Percentiles rank a stretch among this genome's conserved stretches.
Evolutionary conservation across 257 asterid species (phyloP).

Genomic region (Penstemon barbatus): DNA sequence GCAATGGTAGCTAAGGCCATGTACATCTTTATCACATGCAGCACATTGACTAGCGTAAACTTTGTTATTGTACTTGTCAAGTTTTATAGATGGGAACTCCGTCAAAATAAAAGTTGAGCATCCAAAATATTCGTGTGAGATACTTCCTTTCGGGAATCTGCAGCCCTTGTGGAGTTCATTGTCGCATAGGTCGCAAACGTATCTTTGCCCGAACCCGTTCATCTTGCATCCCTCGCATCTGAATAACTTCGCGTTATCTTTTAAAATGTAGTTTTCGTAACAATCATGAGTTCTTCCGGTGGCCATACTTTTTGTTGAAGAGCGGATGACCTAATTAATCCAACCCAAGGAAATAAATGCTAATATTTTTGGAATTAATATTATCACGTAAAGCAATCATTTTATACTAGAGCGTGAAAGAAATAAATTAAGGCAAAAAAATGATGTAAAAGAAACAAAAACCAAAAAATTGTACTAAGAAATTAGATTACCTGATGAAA

Average conservation of each 20-base stretch:
- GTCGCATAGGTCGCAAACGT: constrained; percentile 25
- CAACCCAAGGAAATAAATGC: too few species aligned
- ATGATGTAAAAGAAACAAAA: too few species aligned
- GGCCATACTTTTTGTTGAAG: too few species aligned
- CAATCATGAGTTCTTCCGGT: constrained; percentile 14
- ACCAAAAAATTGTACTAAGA: too few species aligned
- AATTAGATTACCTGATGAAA: too few species aligned
- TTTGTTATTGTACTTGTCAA: not conserved
- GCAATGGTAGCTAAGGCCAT: constrained; percentile 36
- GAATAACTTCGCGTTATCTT: constrained; percentile 18
- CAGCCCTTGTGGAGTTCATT: constrained; percentile 32
- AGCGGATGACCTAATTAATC: too few species aligned
- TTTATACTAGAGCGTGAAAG: too few species aligned
- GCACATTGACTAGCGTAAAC: constrained; percentile 32
- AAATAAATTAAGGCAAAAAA: too few species aligned
- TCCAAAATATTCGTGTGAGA: constrained; percentile 22
- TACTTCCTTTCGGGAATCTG: not conserved
- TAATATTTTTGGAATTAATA: too few species aligned
- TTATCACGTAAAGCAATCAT: too few species aligned
- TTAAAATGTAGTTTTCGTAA: constrained; percentile 20
- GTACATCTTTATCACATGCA: constrained; percentile 35
- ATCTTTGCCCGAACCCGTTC: constrained; percentile 33
- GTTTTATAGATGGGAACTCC: not conserved
- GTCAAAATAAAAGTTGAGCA: constrained; percentile 19
- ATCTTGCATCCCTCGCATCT: constrained; percentile 41